Percentiles rank a stretch among this genome's conserved stretches.
Conservation (phyloP, 169 alveolate genomes). For the Eimeria falciformis region DNA sequence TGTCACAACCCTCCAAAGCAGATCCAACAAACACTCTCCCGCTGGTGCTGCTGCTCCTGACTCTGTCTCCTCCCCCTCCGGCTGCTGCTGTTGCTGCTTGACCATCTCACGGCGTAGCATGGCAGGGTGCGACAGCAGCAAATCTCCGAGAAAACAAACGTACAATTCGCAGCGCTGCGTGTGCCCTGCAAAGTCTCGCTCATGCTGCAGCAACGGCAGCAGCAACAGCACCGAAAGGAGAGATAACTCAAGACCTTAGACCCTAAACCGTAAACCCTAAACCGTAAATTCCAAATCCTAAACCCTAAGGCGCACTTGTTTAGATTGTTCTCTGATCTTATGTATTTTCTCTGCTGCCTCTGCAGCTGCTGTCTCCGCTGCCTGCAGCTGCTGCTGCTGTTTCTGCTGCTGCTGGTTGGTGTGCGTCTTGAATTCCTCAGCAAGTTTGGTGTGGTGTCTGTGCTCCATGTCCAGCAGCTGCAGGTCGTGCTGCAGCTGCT, state of each 20-base stretch:
- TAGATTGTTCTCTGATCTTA: slow-evolving; percentile 1
- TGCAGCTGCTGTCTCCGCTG: slow-evolving; percentile 24
- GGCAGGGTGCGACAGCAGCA: slow-evolving; percentile 62
- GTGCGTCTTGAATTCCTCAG: neutral
- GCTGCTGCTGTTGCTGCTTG: slow-evolving; percentile 24
- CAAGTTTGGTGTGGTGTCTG: neutral
- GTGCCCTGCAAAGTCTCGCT: slow-evolving; percentile 71
- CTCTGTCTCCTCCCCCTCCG: neutral
- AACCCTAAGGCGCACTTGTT: slow-evolving; percentile 1
- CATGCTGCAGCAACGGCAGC: slow-evolving; percentile 59
- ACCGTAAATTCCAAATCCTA: neutral
- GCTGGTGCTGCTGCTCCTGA: slow-evolving; percentile 6
- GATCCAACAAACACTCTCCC: slow-evolving; percentile 43
- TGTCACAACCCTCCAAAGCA: slow-evolving; percentile 63
- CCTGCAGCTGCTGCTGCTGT: slow-evolving; percentile 17
- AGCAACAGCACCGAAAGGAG: slow-evolving; percentile 20
- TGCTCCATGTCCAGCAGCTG: slow-evolving; percentile 45
- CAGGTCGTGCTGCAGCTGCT: slow-evolving; percentile 48
- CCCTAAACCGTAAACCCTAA: slow-evolving; percentile 39
- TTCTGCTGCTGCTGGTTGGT: slow-evolving; percentile 6
- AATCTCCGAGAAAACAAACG: slow-evolving; percentile 61
- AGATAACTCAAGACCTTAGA: neutral
- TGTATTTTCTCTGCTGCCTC: slow-evolving; percentile 33
- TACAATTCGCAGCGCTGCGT: slow-evolving; percentile 69
- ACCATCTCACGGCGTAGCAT: slow-evolving; percentile 62